Percentiles rank a stretch among this genome's conserved stretches.
These are phyloP conservation scores for Pouteria campechiana DNA, from an alignment of 179 eudicot species.

Conservation along the genomic window DNA sequence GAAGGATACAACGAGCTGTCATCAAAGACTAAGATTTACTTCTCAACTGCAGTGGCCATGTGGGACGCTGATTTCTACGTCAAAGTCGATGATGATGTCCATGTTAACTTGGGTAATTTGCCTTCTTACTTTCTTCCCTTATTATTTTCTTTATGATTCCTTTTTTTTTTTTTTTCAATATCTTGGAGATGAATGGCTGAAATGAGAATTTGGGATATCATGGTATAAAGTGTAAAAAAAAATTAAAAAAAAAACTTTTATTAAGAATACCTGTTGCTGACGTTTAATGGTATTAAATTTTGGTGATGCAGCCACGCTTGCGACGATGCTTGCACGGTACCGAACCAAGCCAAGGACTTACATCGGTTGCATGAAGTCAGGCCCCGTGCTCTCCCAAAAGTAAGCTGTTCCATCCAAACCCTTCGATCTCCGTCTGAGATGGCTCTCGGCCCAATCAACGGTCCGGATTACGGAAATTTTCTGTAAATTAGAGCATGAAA, in stretches of 20 bases:
- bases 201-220: no score
- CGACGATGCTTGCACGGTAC: slow-evolving; percentile 41
- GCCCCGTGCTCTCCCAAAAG: slow-evolving; percentile 77
- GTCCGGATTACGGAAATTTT: not conserved
- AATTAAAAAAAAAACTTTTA: no score
- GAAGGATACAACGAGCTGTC: slow-evolving; percentile 93
- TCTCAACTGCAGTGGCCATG: slow-evolving; percentile 49
- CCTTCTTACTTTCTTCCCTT: not conserved
- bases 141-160: not conserved
- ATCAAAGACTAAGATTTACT: slow-evolving; percentile 65
- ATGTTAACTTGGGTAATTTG: slow-evolving; percentile 59
- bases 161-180: no score
- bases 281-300: no score
- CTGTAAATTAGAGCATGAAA: not conserved
- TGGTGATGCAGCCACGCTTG: slow-evolving; percentile 55
- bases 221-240: no score
- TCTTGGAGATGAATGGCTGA: no score
- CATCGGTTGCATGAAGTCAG: slow-evolving; percentile 96
- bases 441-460: not conserved
- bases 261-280: no score
- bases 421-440: not conserved
- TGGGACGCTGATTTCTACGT: slow-evolving; percentile 92
- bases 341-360: slow-evolving; percentile 60
- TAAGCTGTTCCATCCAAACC: slow-evolving; percentile 14
- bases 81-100: slow-evolving; percentile 89